Base-by-base conservation (phyloP, 805 yeast genomes). In the Kuraishia molischiana region DNA sequence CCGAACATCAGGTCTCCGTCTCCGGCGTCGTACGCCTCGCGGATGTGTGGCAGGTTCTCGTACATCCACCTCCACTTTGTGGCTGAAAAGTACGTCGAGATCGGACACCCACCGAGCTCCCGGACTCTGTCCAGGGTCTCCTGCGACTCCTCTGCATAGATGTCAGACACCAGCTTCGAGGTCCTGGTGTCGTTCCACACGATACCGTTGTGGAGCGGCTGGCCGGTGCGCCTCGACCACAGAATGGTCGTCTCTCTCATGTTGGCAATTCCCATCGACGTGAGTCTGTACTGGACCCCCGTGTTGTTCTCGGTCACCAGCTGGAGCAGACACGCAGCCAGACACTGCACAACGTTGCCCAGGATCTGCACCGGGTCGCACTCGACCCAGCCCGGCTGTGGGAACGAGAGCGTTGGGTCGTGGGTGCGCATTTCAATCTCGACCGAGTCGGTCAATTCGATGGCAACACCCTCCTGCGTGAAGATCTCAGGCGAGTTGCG, bases 151-250 rank as follows among this genome's bases (percentile, higher is more conserved):
- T 66, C 66, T 41, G 67, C 62, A 48, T 71, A 72, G 54, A 81
- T 67, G 45, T 77, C 72, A 44, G 73, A 72, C 38, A 86, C 87
- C 35, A 84, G 70, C 15, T 68, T 75, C 8, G 83, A 62, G 30
- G 95, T 90, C 53, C 97, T 74, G 30, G 95, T 84, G 62, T 89
- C 97, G 44, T 90, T 85, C 97, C 97, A 89, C 28, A 89, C 95
- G 56, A 89, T 85, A 52, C 96, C 97, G 55, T 84, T 80, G 53
- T 79, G 72, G 39, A 86, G 72, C 3, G 95, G 94, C 46, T 66
- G 63, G 30, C 96, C 96, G 2, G 96, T 86, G 38, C 66, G 66
- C 46, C 77, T 72, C 40, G 86, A 80, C 96, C 96, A 89, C 35
- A 89, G 78, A 38, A 82, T 70, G 21, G 95, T 81, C 32, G 97